Evolutionary conservation across 495 filamentous ascomycete genomes (phyloP), one percentile per base, ranked within the genome.

Genomic region (Neurospora intermedia): DNA sequence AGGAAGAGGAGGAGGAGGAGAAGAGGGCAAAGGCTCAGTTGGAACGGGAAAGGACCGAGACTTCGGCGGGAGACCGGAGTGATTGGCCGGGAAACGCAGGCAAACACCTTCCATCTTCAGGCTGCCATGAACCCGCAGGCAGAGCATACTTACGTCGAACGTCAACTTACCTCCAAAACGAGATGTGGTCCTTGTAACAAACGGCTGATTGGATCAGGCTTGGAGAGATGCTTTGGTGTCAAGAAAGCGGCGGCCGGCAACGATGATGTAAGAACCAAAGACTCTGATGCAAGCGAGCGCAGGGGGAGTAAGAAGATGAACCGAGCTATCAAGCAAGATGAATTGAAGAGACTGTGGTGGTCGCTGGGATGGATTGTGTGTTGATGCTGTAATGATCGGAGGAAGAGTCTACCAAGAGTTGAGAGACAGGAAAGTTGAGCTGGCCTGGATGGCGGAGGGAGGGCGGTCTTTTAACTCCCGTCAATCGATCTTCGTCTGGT

Each of bases 261-360:
- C 72, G 71, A 72, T 46, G 75, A 80, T 83, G 81, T 80, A 81
- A 80, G 78, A 81, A 82, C 83, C 84, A 85, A 81, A 84, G 83
- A 85, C 80, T 81, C 80, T 79, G 81, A 82, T 79, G 81, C 77
- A 82, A 85, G 83, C 82, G 84, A 87, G 83, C 80, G 84, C 82
- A 77, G 78, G 73, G 74, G 71, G 74, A 75, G 76, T 80, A 83
- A 86, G 83, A 86, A 85, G 79, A 85, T 85, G 81, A 85, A 85
- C 84, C 80, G 80, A 84, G 84, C 84, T 87, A 84, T 82, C 82
- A 76, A 83, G 83, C 85, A 85, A 86, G 84, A 84, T 84, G 82
- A 80, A 81, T 80, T 78, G 81, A 84, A 84, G 82, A 80, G 82
- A 80, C 74, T 81, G 83, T 78, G 79, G 77, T 77, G 79, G 78